These are phyloP conservation scores for Passalora sequoiae DNA, from an alignment of 2,329 filamentous ascomycete species.

Conservation along the genomic window DNA sequence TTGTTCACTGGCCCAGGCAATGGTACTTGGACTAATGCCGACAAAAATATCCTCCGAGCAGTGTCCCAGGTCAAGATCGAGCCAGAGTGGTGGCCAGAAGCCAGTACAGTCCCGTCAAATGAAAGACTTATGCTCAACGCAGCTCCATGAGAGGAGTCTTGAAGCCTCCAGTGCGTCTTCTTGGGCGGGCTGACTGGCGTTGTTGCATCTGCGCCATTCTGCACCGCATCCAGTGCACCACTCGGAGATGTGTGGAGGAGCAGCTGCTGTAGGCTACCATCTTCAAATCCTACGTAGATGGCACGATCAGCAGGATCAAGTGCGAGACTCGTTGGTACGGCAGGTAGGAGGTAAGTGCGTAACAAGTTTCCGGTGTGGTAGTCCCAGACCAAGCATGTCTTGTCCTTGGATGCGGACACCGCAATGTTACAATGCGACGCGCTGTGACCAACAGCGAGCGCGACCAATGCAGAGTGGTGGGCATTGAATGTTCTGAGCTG, in stretches of 20 bases:
- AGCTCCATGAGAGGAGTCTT: constrained; percentile 54
- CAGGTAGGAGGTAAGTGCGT: constrained; percentile 74
- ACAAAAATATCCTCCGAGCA: constrained; percentile 61
- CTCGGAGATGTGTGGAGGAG: constrained; percentile 56
- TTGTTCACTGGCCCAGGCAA: constrained; percentile 81
- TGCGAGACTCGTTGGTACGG: constrained; percentile 64
- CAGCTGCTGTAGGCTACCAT: constrained; percentile 73
- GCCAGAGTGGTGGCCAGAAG: constrained; percentile 77
- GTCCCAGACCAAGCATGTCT: constrained; percentile 89
- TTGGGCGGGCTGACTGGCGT: constrained; percentile 38
- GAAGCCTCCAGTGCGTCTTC: constrained; percentile 32
- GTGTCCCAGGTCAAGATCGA: constrained; percentile 78
- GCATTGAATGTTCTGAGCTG: constrained; percentile 73
- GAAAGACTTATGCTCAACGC: constrained; percentile 66
- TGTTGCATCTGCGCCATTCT: constrained; percentile 18
- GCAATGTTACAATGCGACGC: constrained; percentile 72
- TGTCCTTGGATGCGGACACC: constrained; percentile 77
- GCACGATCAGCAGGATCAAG: constrained; percentile 81
- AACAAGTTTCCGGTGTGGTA: constrained; percentile 72
- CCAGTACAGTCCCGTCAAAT: constrained; percentile 73
- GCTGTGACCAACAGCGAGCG: constrained; percentile 59
- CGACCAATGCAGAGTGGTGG: constrained; percentile 68
- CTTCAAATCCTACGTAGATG: constrained; percentile 73
- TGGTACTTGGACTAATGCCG: constrained; percentile 56
- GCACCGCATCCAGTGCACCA: constrained; percentile 16